A percentile compares a stretch with the other conserved stretches of the same genome.
These are phyloP conservation scores for Sporothrix schenckii DNA, from an alignment of 2,329 filamentous ascomycete species.

Conservation along the genomic window DNA sequence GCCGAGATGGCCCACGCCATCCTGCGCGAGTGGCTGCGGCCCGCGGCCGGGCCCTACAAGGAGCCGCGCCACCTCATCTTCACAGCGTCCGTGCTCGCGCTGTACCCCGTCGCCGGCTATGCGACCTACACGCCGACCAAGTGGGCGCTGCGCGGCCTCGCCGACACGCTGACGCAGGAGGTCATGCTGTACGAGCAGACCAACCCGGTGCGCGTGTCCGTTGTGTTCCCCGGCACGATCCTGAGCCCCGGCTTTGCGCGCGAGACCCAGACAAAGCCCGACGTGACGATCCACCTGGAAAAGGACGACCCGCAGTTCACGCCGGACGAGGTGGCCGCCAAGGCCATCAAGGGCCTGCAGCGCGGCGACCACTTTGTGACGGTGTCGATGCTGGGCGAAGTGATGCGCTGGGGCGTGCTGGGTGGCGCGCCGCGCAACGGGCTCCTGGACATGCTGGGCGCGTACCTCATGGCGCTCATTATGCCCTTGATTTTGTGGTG, in stretches of 20 bases:
- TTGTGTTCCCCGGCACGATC: slow-evolving; percentile 84
- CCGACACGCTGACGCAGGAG: slow-evolving; percentile 83
- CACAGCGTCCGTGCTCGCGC: slow-evolving; percentile 75
- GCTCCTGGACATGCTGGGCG: slow-evolving; percentile 60
- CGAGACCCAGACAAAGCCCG: slow-evolving; percentile 79
- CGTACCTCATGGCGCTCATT: slow-evolving; percentile 56
- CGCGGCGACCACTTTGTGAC: slow-evolving; percentile 78
- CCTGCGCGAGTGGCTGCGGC: slow-evolving; percentile 71
- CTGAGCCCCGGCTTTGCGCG: slow-evolving; percentile 71
- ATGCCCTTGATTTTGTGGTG: slow-evolving; percentile 62
- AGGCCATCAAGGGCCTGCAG: slow-evolving; percentile 74
- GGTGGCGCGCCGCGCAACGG: slow-evolving; percentile 61
- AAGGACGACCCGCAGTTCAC: slow-evolving; percentile 78
- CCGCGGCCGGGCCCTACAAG: slow-evolving; percentile 49
- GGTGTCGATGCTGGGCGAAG: slow-evolving; percentile 69
- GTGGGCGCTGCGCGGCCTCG: slow-evolving; percentile 78
- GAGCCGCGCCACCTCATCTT: slow-evolving; percentile 80
- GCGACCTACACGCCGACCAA: slow-evolving; percentile 82
- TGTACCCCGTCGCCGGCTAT: slow-evolving; percentile 81
- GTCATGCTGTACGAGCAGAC: slow-evolving; percentile 77
- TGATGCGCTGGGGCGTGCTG: slow-evolving; percentile 67
- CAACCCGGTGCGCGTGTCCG: slow-evolving; percentile 69
- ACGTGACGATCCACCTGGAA: slow-evolving; percentile 77
- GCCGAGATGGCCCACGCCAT: slow-evolving; percentile 84
- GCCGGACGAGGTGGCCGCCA: slow-evolving; percentile 74